These are phyloP conservation scores for Prunus mongolica DNA, from an alignment of 306 rosid species.

Conservation along the genomic window DNA sequence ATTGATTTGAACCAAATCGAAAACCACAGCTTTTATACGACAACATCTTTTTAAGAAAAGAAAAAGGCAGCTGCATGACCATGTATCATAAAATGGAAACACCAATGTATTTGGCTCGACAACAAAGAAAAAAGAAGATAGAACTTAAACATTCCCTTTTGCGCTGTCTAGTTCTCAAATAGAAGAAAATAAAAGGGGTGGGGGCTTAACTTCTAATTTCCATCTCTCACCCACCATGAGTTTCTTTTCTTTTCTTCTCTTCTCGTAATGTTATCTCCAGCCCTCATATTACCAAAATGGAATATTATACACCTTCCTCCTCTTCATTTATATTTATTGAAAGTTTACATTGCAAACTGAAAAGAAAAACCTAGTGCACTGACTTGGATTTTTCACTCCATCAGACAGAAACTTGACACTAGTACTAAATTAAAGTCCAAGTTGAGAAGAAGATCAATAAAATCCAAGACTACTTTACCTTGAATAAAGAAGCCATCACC, in stretches of 20 bases:
- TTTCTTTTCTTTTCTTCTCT: too few relatives aligned
- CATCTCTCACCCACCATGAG: background rate
- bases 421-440: background rate
- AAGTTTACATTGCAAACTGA: background rate
- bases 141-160: background rate
- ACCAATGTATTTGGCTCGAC: background rate
- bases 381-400: background rate
- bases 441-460: background rate
- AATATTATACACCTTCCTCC: too few relatives aligned
- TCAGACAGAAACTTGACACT: background rate
- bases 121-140: background rate
- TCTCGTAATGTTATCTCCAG: background rate
- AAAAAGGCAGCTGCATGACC: background rate
- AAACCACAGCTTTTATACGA: too few relatives aligned
- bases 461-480: constrained; percentile 25
- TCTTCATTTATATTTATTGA: too few relatives aligned
- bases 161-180: background rate
- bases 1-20: background rate
- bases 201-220: background rate
- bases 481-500: constrained; percentile 57
- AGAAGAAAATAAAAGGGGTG: background rate
- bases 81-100: background rate
- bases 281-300: background rate
- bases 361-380: background rate
- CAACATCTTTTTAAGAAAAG: background rate